Evolutionary conservation across 805 yeast species (phyloP).

Genomic region (Tetrapisispora fleetii): DNA sequence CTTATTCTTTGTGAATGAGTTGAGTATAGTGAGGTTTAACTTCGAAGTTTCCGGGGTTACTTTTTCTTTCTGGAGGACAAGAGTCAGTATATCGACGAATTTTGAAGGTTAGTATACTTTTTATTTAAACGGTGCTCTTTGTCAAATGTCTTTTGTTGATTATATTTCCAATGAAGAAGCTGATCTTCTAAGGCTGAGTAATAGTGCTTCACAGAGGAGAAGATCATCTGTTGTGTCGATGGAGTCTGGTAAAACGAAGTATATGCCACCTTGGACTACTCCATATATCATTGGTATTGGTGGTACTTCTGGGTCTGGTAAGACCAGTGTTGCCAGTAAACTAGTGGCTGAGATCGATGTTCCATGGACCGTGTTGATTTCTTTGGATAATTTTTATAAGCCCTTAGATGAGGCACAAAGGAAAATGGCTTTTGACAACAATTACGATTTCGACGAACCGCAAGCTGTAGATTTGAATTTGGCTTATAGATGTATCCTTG

Average conservation of each 20-base stretch:
- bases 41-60: no score
- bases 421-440: constrained; percentile 50
- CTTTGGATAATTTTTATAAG: constrained; percentile 84
- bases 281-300: constrained; percentile 85
- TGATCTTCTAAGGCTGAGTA: not conserved
- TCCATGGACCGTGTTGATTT: constrained; percentile 88
- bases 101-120: no score
- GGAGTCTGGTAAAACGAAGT: constrained; percentile 19
- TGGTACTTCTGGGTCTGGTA: constrained; percentile 84
- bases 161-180: not conserved
- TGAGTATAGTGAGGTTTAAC: no score
- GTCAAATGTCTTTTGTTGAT: not conserved
- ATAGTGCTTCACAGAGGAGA: constrained; percentile 2
- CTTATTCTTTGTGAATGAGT: no score
- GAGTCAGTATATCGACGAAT: no score
- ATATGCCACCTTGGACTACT: constrained; percentile 80
- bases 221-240: constrained; percentile 8
- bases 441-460: constrained; percentile 84
- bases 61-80: not conserved
- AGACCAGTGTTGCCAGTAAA: constrained; percentile 80
- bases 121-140: no score
- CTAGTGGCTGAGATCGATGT: constrained; percentile 70
- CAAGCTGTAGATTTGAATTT: constrained; percentile 73
- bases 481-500: constrained; percentile 49
- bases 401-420: constrained; percentile 59